Conservation (phyloP, 2,329 filamentous ascomycete species). For the Hypoxylon rubiginosum region DNA sequence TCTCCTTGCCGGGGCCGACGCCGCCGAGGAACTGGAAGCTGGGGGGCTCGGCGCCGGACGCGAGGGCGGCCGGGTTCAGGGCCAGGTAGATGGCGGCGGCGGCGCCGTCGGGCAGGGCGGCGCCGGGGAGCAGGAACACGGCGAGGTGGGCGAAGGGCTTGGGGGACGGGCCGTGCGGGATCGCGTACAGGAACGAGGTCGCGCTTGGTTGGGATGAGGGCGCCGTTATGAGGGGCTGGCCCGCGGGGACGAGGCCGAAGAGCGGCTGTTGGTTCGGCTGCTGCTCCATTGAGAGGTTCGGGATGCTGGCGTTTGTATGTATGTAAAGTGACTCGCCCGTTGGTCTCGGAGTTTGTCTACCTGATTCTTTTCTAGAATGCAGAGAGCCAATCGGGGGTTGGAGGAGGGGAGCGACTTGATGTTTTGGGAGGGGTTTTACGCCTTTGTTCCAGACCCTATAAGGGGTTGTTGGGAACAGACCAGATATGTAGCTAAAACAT, state of each 20-base stretch:
- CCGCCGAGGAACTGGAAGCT: conserved; percentile 90
- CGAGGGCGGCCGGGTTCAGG: conserved; percentile 54
- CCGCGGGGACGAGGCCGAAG: conserved; percentile 73
- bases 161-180: conserved; percentile 55
- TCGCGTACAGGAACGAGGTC: conserved; percentile 65
- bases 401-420: not conserved
- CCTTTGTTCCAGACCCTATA: not conserved
- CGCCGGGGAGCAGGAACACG: conserved; percentile 87
- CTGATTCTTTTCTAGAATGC: too few relatives aligned
- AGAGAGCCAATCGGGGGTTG: not conserved
- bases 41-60: conserved; percentile 58
- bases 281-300: conserved; percentile 21
- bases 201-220: conserved; percentile 63
- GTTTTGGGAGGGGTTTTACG: not conserved
- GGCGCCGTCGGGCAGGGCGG: conserved; percentile 77
- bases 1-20: conserved; percentile 90
- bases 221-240: conserved; percentile 67
- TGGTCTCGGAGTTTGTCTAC: too few relatives aligned
- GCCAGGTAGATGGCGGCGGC: conserved; percentile 94
- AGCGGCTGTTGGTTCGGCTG: conserved; percentile 60
- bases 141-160: conserved; percentile 83
- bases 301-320: not conserved
- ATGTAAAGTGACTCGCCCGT: not conserved
- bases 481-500: not conserved
- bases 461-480: not conserved